Conservation (phyloP, 208 protist species). For the Zelonia costaricensis region DNA sequence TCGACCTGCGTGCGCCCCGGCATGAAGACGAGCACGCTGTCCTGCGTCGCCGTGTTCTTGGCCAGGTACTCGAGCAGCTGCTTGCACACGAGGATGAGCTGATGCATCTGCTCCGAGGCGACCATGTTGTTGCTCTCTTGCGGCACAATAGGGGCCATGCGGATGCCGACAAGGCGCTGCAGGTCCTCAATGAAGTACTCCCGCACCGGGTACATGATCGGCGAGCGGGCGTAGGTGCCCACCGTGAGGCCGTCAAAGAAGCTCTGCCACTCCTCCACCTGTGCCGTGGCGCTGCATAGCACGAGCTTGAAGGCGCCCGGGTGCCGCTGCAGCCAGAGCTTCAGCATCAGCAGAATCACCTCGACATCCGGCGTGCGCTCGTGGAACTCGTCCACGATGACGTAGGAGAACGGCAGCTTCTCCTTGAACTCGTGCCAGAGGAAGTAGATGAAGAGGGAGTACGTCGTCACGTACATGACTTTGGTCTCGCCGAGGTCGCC, state of each 20-base stretch:
- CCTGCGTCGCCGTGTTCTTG: conserved; percentile 41
- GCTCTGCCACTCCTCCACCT: conserved; percentile 70
- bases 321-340: conserved; percentile 67
- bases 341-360: conserved; percentile 89
- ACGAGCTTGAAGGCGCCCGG: conserved; percentile 79
- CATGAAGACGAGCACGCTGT: conserved; percentile 95
- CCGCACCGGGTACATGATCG: conserved; percentile 69
- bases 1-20: conserved; percentile 84
- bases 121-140: conserved; percentile 43
- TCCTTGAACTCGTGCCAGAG: conserved; percentile 55
- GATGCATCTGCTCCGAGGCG: conserved; percentile 58
- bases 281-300: conserved; percentile 90
- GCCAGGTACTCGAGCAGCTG: conserved; percentile 67
- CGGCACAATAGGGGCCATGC: conserved; percentile 29
- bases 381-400: conserved; percentile 95
- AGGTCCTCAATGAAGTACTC: conserved; percentile 85
- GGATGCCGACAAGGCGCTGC: conserved; percentile 53
- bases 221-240: conserved; percentile 59
- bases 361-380: conserved; percentile 95
- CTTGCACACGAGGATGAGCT: conserved; percentile 60
- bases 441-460: conserved; percentile 85
- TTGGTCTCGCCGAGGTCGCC: conserved; percentile 71
- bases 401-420: conserved; percentile 74
- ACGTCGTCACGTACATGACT: conserved; percentile 89
- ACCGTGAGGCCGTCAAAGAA: conserved; percentile 82